Base-by-base conservation (phyloP, 192 early-diverging fungal species). In the Umbelopsis isabellina region DNA sequence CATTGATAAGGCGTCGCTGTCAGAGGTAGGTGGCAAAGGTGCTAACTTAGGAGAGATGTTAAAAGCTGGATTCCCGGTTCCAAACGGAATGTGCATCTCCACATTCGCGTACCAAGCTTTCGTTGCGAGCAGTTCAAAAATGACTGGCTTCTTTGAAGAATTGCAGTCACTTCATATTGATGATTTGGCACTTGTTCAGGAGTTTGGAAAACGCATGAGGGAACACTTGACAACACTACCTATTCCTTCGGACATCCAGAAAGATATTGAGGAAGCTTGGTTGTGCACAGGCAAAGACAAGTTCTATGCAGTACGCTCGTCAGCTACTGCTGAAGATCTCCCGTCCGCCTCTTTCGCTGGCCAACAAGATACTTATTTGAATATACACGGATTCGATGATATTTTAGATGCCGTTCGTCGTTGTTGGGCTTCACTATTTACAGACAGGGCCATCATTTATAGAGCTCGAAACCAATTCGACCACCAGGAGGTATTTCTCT, bases 291-390 rank as follows among this genome's bases (percentile, higher is more conserved):
- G 65, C 16, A 25, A 46, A 46, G 22, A 12, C 3, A 66, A 47
- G 9, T 48, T 16, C 0, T 76, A 77, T 71, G 82, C 82, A 5
- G 80, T 81, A 8, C 74, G 82, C 11, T 83, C 82, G 2, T 79
- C 75, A 22, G 83, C 83, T 27, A 84, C 83, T 23, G 83, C 83
- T 20, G 83, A 85, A 70, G 83, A 85, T 53, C 72, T 84, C 4
- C 83, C 82, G 12, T 79, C 77, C 5, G 83, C 83, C 25, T 82
- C 79, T 12, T 85, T 85, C 47, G 83, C 83, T 16, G 83, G 83
- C n/a, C 83, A 85, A 61, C 83, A 84, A 44, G 83, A 85, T n/a
- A 82, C 79, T 12, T 85, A 79, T 72, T 61, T 85, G 22, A 84
- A 85, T 64, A 72, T 84, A 25, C 69, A 71, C 27, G 77, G 80